phyloP scores from a whole-genome alignment of 768 basidiomycete genomes.

The Calvatia gigantea region DNA sequence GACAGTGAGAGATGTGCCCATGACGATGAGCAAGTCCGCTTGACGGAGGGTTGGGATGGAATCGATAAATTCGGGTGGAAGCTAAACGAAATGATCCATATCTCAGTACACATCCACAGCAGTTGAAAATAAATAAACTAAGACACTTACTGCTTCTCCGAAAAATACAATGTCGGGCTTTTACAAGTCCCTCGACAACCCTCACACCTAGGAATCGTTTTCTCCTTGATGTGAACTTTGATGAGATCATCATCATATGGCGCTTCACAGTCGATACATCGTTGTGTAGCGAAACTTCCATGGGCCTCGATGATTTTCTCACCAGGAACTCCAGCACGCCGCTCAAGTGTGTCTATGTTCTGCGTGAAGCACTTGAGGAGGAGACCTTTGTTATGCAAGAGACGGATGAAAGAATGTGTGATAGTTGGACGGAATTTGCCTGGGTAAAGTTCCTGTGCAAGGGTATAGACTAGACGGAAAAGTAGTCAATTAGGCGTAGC shows the following conservation, averaged over 20 bases:
- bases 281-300: conserved; percentile 87
- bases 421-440: conserved; percentile 85
- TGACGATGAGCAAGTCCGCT: conserved; percentile 88
- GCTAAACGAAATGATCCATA: no score
- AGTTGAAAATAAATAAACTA: not conserved
- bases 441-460: conserved; percentile 92
- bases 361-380: conserved; percentile 84
- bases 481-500: not conserved
- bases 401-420: conserved; percentile 86
- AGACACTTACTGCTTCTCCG: conserved; percentile 64
- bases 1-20: conserved; percentile 88
- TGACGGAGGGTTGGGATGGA: conserved; percentile 47
- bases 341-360: conserved; percentile 92
- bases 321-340: conserved; percentile 72
- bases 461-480: conserved; percentile 66
- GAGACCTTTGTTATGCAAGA: conserved; percentile 66
- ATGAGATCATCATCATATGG: conserved; percentile 67
- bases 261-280: conserved; percentile 72
- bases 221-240: conserved; percentile 54
- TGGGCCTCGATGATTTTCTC: conserved; percentile 90
- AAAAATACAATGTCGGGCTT: conserved; percentile 97
- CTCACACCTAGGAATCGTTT: conserved; percentile 65
- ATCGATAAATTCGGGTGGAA: conserved; percentile 66
- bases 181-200: conserved; percentile 71
- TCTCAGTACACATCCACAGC: no score